Conservation (phyloP, 2,329 filamentous ascomycete genomes). For the Annulohypoxylon truncatum region DNA sequence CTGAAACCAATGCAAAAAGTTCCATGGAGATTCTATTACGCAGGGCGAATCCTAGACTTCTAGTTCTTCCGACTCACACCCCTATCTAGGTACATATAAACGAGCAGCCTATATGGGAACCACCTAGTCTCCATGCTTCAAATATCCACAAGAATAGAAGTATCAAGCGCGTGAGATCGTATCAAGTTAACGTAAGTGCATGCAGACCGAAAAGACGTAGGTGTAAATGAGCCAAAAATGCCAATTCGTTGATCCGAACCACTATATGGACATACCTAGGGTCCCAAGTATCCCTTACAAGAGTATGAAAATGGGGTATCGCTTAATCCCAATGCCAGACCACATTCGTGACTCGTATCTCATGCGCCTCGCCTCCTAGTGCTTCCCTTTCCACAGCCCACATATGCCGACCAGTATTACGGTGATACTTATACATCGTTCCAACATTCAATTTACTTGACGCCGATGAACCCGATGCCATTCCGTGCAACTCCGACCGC, state of each 20-base stretch:
- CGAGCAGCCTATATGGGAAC: background rate
- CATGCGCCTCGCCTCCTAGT: conserved; percentile 12
- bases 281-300: conserved; percentile 2
- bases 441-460: conserved; percentile 62
- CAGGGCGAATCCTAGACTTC: too few species aligned
- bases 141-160: background rate
- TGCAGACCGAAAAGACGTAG: background rate
- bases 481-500: conserved; percentile 68
- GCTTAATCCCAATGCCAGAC: conserved; percentile 31
- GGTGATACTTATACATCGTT: background rate
- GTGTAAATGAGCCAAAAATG: background rate
- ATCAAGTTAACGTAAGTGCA: background rate
- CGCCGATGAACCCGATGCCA: conserved; percentile 72
- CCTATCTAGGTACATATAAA: too few species aligned
- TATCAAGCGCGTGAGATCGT: background rate
- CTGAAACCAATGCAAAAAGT: too few species aligned
- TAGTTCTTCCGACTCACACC: too few species aligned
- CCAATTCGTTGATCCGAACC: background rate
- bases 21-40: too few species aligned
- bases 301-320: conserved; percentile 37
- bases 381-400: background rate
- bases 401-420: background rate
- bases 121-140: background rate
- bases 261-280: background rate
- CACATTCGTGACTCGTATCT: conserved; percentile 36